Percentiles rank a stretch among this genome's conserved stretches.
Evolutionary conservation across 106 monocot species (phyloP).

Genomic region (Acorus gramineus): DNA sequence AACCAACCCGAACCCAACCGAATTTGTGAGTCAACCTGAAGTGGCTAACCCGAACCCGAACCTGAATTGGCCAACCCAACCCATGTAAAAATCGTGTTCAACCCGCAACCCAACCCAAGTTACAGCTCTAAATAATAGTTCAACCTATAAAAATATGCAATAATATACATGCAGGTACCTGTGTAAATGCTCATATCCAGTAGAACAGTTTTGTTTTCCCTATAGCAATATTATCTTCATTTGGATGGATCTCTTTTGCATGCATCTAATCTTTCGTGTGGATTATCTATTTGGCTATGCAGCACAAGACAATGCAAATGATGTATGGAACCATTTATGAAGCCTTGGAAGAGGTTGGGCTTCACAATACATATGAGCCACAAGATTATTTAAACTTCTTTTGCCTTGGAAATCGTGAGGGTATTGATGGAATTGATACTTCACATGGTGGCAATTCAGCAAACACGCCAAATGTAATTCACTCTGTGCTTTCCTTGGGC

Average conservation of each 20-base stretch:
- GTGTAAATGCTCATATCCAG: too few relatives aligned
- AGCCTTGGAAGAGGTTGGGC: conserved; percentile 77
- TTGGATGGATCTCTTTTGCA: not conserved
- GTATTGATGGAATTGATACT: conserved; percentile 15
- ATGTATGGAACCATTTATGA: conserved; percentile 92
- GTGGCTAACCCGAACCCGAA: too few relatives aligned
- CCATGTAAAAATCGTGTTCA: too few relatives aligned
- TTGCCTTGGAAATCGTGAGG: conserved; percentile 93
- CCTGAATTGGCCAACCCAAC: too few relatives aligned
- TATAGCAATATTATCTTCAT: not conserved
- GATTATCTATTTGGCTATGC: conserved; percentile 4
- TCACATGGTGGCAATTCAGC: conserved; percentile 13
- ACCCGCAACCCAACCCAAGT: too few relatives aligned
- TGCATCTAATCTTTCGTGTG: conserved; percentile 4
- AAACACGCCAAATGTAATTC: conserved; percentile 48
- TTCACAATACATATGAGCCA: conserved; percentile 58
- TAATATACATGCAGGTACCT: too few relatives aligned
- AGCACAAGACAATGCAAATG: conserved; percentile 98
- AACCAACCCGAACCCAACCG: too few relatives aligned
- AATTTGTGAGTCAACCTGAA: too few relatives aligned
- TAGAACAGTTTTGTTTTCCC: too few relatives aligned
- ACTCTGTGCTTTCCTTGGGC: not conserved
- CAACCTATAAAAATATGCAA: too few relatives aligned
- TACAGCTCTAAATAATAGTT: too few relatives aligned
- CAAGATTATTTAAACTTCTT: conserved; percentile 96